These are phyloP conservation scores for Exophiala sp. DNA, from an alignment of 2,329 filamentous ascomycete genomes.

Conservation along the genomic window DNA sequence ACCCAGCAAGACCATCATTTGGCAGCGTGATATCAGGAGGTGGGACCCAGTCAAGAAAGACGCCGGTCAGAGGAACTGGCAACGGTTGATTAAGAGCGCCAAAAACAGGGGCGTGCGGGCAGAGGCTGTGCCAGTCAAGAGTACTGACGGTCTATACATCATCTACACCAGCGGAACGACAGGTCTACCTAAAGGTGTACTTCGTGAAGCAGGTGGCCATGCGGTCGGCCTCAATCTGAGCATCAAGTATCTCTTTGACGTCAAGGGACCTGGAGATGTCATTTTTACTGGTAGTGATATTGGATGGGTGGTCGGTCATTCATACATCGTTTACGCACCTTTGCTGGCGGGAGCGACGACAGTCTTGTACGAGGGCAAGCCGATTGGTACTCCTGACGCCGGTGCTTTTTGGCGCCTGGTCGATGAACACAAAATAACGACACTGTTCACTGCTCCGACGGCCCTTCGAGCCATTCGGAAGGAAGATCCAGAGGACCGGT, in stretches of 20 bases:
- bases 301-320: slow-evolving; percentile 79
- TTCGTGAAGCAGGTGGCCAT: slow-evolving; percentile 77
- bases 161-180: slow-evolving; percentile 86
- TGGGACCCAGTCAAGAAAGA: slow-evolving; percentile 66
- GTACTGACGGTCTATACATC: slow-evolving; percentile 76
- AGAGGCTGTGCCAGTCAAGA: slow-evolving; percentile 69
- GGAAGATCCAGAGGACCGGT: slow-evolving; percentile 69
- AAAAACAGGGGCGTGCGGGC: slow-evolving; percentile 61
- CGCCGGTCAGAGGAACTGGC: slow-evolving; percentile 73
- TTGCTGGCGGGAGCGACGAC: slow-evolving; percentile 79
- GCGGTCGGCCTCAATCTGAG: slow-evolving; percentile 78
- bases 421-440: slow-evolving; percentile 74
- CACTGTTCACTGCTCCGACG: slow-evolving; percentile 79
- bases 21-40: slow-evolving; percentile 70
- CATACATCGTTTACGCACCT: slow-evolving; percentile 84
- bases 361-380: slow-evolving; percentile 89
- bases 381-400: slow-evolving; percentile 79
- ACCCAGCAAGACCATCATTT: slow-evolving; percentile 67
- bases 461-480: slow-evolving; percentile 81
- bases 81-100: slow-evolving; percentile 66
- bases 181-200: slow-evolving; percentile 73
- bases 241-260: slow-evolving; percentile 74
- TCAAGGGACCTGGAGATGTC: slow-evolving; percentile 78
- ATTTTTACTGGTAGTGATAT: slow-evolving; percentile 78
- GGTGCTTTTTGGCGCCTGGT: slow-evolving; percentile 83